Evolutionary conservation across 495 filamentous ascomycete genomes (phyloP).

Genomic region (Penicillium parvum): DNA sequence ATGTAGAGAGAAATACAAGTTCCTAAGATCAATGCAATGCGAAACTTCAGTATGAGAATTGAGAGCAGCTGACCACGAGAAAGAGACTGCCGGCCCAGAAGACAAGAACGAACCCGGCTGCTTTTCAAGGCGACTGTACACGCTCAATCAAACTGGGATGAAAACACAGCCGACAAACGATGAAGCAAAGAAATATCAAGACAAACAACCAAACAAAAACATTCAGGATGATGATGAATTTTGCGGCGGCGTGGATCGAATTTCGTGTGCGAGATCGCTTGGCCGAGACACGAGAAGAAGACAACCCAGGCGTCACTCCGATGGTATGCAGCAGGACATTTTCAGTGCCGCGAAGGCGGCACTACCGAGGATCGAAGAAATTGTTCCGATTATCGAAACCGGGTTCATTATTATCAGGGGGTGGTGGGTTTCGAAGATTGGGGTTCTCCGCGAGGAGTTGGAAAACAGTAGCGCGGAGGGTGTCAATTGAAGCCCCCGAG

Average conservation of each 20-base stretch:
- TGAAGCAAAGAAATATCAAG: too few relatives aligned
- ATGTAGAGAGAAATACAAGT: conserved; percentile 1
- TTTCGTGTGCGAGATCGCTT: conserved; percentile 5
- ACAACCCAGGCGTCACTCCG: conserved; percentile 10
- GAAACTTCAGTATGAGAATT: not conserved
- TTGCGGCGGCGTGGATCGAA: not conserved
- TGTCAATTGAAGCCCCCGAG: conserved; percentile 17
- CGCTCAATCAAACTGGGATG: too few relatives aligned
- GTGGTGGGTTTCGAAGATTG: too few relatives aligned
- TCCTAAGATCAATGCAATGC: conserved; percentile 1
- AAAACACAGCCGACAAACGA: too few relatives aligned
- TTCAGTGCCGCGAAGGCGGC: not conserved
- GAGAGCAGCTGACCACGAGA: too few relatives aligned
- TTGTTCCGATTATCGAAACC: conserved; percentile 4
- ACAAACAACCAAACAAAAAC: not conserved
- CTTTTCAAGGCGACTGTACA: too few relatives aligned
- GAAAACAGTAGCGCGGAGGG: conserved; percentile 12
- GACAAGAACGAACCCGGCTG: too few relatives aligned
- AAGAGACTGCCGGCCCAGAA: too few relatives aligned
- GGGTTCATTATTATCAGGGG: too few relatives aligned
- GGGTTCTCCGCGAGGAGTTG: conserved; percentile 1
- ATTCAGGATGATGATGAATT: not conserved
- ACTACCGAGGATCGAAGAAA: conserved; percentile 7
- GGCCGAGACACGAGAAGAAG: not conserved
- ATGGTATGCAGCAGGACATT: conserved; percentile 6